These are phyloP conservation scores for Umbelopsis sp. DNA, from an alignment of 192 early-diverging fungal genomes.

Conservation along the genomic window DNA sequence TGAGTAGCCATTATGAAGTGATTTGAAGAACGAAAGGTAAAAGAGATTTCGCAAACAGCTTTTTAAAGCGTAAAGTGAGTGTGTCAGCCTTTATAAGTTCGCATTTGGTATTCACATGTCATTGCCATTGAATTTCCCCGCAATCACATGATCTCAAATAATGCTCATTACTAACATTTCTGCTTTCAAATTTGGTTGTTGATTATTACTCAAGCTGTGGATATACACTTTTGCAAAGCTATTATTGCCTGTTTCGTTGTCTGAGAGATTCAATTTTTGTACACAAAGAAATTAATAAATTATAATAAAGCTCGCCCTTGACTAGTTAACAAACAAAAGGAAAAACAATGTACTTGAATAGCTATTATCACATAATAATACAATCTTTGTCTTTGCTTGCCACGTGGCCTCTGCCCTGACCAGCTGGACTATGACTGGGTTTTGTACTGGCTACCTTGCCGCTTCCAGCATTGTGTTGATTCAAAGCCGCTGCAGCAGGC, in stretches of 20 bases:
- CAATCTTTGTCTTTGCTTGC: background rate
- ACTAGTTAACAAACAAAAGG: too few species aligned
- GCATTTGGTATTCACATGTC: constrained; percentile 7
- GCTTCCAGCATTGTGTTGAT: constrained; percentile 19
- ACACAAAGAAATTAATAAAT: too few species aligned
- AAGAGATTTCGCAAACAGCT: constrained; percentile 1
- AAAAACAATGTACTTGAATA: too few species aligned
- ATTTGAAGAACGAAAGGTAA: background rate
- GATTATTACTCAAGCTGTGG: too few species aligned
- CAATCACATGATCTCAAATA: constrained; percentile 10
- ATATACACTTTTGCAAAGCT: too few species aligned
- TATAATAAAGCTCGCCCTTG: too few species aligned
- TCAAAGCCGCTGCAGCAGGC: constrained; percentile 33
- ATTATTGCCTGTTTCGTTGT: too few species aligned
- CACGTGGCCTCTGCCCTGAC: background rate
- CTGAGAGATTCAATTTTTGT: too few species aligned
- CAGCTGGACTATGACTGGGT: background rate
- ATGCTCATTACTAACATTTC: too few species aligned
- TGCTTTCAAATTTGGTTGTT: too few species aligned
- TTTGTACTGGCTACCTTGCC: background rate
- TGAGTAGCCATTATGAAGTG: constrained; percentile 12
- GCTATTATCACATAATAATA: background rate
- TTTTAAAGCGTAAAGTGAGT: background rate
- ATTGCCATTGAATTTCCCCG: background rate
- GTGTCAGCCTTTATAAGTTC: constrained; percentile 7